Evolutionary conservation across 768 basidiomycete genomes (phyloP).

Genomic region (Megacollybia marginata): DNA sequence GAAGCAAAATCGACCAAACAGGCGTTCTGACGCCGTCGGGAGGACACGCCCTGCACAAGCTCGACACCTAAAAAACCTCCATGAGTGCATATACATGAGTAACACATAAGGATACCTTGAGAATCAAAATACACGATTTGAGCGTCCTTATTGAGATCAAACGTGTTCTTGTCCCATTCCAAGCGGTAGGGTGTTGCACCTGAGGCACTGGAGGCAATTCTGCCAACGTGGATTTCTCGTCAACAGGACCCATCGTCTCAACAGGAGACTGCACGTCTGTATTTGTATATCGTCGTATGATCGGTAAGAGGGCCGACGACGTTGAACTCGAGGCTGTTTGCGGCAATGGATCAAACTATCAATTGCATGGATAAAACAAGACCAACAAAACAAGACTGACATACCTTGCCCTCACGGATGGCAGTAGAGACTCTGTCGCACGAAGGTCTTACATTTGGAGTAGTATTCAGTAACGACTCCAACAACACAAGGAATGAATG

Average conservation of each 20-base stretch:
- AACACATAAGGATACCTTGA: conserved; percentile 14
- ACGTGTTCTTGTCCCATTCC: neutral
- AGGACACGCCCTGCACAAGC: conserved; percentile 13
- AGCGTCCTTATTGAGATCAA: conserved; percentile 5
- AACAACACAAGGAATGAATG: conserved; percentile 64
- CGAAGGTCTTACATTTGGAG: conserved; percentile 55
- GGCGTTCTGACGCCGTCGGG: conserved; percentile 1
- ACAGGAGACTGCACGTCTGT: neutral
- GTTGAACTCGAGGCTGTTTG: neutral
- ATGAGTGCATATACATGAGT: neutral
- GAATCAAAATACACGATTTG: conserved; percentile 20
- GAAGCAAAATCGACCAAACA: conserved; percentile 10
- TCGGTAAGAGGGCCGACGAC: neutral
- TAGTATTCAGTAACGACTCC: conserved; percentile 60
- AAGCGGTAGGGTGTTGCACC: neutral
- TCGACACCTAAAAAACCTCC: conserved; percentile 1
- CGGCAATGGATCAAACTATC: conserved; percentile 1
- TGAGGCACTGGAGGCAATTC: neutral
- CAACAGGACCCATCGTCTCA: neutral
- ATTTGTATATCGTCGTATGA: neutral
- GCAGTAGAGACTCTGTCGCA: conserved; percentile 67
- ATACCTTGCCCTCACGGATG: conserved; percentile 66
- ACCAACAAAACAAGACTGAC: conserved; percentile 26
- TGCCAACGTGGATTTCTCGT: neutral
- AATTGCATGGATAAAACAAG: conserved; percentile 13